Evolutionary conservation across 768 basidiomycete genomes (phyloP).

Genomic region (Podaxis sp.): DNA sequence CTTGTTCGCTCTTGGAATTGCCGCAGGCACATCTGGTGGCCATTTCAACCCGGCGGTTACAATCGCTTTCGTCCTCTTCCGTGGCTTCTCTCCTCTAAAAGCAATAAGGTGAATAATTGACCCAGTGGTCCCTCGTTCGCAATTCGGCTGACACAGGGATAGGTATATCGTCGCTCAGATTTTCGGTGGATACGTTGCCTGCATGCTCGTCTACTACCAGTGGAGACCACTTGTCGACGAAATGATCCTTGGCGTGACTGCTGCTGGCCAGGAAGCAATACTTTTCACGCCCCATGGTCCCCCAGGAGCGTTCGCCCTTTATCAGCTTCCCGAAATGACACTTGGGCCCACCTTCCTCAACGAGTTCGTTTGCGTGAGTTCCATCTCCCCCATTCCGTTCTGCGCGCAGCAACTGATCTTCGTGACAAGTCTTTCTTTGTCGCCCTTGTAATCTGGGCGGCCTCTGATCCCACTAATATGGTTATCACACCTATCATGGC

Average conservation of each 20-base stretch:
- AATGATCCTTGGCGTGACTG: constrained; percentile 31
- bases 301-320: constrained; percentile 55
- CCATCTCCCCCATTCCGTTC: neutral
- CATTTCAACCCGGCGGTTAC: constrained; percentile 71
- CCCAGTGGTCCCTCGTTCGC: neutral
- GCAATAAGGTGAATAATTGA: constrained; percentile 42
- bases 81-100: constrained; percentile 52
- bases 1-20: constrained; percentile 54
- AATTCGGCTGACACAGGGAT: neutral
- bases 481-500: constrained; percentile 51
- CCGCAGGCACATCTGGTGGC: constrained; percentile 54
- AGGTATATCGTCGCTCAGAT: constrained; percentile 71
- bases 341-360: constrained; percentile 50
- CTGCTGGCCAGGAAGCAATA: constrained; percentile 25
- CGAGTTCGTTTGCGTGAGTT: constrained; percentile 54
- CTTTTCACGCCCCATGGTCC: constrained; percentile 41
- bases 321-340: constrained; percentile 43
- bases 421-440: constrained; percentile 38
- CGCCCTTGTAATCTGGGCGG: constrained; percentile 51
- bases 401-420: neutral
- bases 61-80: constrained; percentile 49
- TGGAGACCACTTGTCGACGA: constrained; percentile 50
- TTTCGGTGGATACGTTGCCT: constrained; percentile 64
- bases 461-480: constrained; percentile 58
- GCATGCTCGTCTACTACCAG: constrained; percentile 59